Evolutionary conservation across 2,329 filamentous ascomycete genomes (phyloP).

Genomic region (Zasmidium citrigriseum): DNA sequence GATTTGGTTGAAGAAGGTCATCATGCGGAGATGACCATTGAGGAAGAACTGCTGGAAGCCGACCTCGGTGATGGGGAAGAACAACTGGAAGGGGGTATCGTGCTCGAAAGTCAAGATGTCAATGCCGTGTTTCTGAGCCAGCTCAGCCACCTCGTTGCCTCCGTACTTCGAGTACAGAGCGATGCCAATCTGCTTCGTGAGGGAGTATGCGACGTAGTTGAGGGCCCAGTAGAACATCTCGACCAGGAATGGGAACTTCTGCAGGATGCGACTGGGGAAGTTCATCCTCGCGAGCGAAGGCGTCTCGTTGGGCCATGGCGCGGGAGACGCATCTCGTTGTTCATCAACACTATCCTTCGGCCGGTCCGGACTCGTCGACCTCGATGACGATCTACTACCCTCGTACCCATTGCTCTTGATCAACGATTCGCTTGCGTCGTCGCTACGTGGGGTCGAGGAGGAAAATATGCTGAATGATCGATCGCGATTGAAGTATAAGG

Average conservation of each 20-base stretch:
- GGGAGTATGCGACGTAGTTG: constrained; percentile 64
- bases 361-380: constrained; percentile 36
- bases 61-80: constrained; percentile 56
- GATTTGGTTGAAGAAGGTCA: constrained; percentile 59
- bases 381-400: constrained; percentile 18
- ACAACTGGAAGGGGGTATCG: constrained; percentile 49
- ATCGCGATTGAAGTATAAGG: constrained; percentile 43
- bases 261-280: constrained; percentile 62
- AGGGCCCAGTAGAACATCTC: constrained; percentile 76
- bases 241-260: constrained; percentile 69
- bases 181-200: constrained; percentile 45
- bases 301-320: constrained; percentile 43
- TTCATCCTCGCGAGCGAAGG: constrained; percentile 32
- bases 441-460: constrained; percentile 6
- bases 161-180: constrained; percentile 28
- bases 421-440: constrained; percentile 20
- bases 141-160: constrained; percentile 56
- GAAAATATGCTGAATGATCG: constrained; percentile 36
- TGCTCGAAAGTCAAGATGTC: constrained; percentile 59
- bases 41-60: constrained; percentile 60
- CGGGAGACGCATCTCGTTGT: constrained; percentile 47
- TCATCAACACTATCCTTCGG: constrained; percentile 52
- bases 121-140: constrained; percentile 58
- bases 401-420: constrained; percentile 22
- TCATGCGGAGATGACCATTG: constrained; percentile 52